These are phyloP conservation scores for Sechiopsis laciniata DNA, from an alignment of 306 rosid species.

Conservation along the genomic window DNA sequence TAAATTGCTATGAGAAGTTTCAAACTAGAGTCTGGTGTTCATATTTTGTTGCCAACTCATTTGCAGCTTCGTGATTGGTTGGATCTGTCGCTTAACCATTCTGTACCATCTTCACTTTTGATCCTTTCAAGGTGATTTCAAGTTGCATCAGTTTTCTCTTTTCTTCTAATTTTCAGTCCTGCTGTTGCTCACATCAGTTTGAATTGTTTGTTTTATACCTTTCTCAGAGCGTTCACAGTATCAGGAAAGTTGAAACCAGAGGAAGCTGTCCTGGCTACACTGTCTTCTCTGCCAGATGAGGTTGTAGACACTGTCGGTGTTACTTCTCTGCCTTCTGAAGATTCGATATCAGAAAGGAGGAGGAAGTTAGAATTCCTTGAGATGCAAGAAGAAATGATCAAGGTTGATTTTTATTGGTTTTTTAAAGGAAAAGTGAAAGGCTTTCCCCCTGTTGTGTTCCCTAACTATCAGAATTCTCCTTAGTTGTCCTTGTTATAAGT, in stretches of 20 bases:
- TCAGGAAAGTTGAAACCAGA: slow-evolving; percentile 76
- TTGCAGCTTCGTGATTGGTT: slow-evolving; percentile 91
- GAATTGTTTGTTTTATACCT: slow-evolving; percentile 7
- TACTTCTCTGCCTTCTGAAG: slow-evolving; percentile 79
- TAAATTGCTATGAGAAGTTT: neutral
- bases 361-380: slow-evolving; percentile 89
- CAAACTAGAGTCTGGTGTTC: neutral
- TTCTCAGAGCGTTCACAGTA: slow-evolving; percentile 68
- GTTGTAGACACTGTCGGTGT: slow-evolving; percentile 86
- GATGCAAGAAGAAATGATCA: slow-evolving; percentile 89
- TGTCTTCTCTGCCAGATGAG: slow-evolving; percentile 95
- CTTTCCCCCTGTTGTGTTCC: neutral
- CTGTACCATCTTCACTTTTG: slow-evolving; percentile 92
- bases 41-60: slow-evolving; percentile 1
- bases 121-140: slow-evolving; percentile 83
- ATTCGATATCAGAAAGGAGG: slow-evolving; percentile 79
- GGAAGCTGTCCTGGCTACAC: slow-evolving; percentile 80
- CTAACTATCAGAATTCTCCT: neutral
- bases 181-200: neutral
- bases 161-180: slow-evolving; percentile 1
- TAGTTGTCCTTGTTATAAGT: neutral
- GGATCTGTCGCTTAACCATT: slow-evolving; percentile 88
- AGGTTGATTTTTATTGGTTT: slow-evolving; percentile 37
- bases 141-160: slow-evolving; percentile 11
- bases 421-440: neutral